phyloP scores from a whole-genome alignment of 2,329 filamentous ascomycete species.

The Chalara sp. region DNA sequence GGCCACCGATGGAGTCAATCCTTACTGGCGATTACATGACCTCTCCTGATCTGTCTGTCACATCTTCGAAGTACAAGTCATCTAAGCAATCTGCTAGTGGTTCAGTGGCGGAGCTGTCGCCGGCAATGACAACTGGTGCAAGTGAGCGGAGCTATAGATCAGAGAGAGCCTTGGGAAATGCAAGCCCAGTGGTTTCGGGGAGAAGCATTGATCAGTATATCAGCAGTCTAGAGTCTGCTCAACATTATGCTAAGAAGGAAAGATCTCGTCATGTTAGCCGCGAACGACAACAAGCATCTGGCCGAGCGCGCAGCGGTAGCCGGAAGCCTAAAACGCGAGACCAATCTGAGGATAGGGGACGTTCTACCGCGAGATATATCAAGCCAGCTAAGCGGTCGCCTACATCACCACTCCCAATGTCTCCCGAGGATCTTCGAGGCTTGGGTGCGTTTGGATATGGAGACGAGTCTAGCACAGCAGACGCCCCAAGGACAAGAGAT shows the following conservation, averaged over 20 bases:
- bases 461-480: slow-evolving; percentile 23
- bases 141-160: slow-evolving; percentile 42
- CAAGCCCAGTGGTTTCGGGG: slow-evolving; percentile 52
- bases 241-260: slow-evolving; percentile 49
- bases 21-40: slow-evolving; percentile 44
- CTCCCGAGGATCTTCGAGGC: slow-evolving; percentile 73
- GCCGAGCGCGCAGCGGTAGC: slow-evolving; percentile 39
- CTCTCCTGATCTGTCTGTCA: slow-evolving; percentile 48
- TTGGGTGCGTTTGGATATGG: slow-evolving; percentile 36
- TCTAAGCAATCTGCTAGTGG: slow-evolving; percentile 35
- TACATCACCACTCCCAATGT: slow-evolving; percentile 91
- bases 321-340: slow-evolving; percentile 48
- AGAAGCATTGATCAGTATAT: slow-evolving; percentile 78
- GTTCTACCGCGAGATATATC: slow-evolving; percentile 59
- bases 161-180: slow-evolving; percentile 16
- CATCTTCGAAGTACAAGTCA: slow-evolving; percentile 44
- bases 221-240: slow-evolving; percentile 74
- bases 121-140: slow-evolving; percentile 35
- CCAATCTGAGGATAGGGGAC: slow-evolving; percentile 63
- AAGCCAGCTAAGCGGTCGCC: slow-evolving; percentile 78
- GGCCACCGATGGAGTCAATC: slow-evolving; percentile 44
- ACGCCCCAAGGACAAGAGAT: slow-evolving; percentile 15
- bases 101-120: slow-evolving; percentile 47
- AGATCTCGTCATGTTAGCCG: slow-evolving; percentile 42
- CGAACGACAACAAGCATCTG: slow-evolving; percentile 36